These are phyloP conservation scores for Cladophialophora yegresii DNA, from an alignment of 2,329 filamentous ascomycete species.

Conservation along the genomic window DNA sequence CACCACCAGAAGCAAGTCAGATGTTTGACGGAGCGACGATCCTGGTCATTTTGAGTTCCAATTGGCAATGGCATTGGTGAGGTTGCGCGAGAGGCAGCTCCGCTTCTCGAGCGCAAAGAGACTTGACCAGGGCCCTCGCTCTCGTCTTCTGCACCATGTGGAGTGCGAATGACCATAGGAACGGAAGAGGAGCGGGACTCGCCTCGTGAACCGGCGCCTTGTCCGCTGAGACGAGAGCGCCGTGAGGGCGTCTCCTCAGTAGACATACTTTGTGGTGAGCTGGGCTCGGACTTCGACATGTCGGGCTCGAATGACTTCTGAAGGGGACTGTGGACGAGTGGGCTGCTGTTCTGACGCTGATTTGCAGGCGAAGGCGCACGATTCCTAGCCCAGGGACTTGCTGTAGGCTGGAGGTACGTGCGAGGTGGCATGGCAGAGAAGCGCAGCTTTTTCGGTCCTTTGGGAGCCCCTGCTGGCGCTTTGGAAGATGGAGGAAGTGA, in stretches of 20 bases:
- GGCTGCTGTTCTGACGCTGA: slow-evolving; percentile 26
- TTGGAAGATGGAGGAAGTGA: slow-evolving; percentile 10
- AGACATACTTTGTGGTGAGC: slow-evolving; percentile 1
- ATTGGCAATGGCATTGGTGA: slow-evolving; percentile 16
- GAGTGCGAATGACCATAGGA: slow-evolving; percentile 19
- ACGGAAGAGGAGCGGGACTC: slow-evolving; percentile 30
- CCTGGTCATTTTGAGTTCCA: slow-evolving; percentile 4
- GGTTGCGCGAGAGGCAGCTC: slow-evolving; percentile 14
- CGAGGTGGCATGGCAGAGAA: slow-evolving; percentile 13
- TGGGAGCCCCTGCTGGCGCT: slow-evolving; percentile 14
- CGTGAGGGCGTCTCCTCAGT: slow-evolving; percentile 21
- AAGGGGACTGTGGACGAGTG: slow-evolving; percentile 23
- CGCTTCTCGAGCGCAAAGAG: slow-evolving; percentile 5
- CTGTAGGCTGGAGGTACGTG: neutral
- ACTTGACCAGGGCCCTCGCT: neutral
- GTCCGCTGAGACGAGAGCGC: slow-evolving; percentile 19
- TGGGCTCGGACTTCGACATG: slow-evolving; percentile 13
- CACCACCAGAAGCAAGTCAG: slow-evolving; percentile 42
- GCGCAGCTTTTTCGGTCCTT: slow-evolving; percentile 15
- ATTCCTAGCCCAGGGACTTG: neutral
- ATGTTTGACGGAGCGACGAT: slow-evolving; percentile 37
- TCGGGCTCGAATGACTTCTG: slow-evolving; percentile 29
- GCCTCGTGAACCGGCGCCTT: slow-evolving; percentile 9
- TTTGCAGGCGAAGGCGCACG: slow-evolving; percentile 8
- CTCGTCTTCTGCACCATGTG: slow-evolving; percentile 3